Base-by-base conservation (phyloP, 768 basidiomycete genomes). In the Lactarius hengduanensis region DNA sequence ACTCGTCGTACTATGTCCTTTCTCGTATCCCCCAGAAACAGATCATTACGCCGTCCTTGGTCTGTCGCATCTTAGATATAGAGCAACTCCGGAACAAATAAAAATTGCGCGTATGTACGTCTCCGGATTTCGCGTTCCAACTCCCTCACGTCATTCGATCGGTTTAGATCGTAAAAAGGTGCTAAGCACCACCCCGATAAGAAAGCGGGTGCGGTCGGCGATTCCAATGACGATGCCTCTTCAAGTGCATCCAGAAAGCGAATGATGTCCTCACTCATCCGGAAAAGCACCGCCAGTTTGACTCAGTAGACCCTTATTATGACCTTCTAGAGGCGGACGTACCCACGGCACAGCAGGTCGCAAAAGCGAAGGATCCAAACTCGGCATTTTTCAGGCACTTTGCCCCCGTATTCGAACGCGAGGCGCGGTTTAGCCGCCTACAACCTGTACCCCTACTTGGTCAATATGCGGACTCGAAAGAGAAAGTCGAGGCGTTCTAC, bases 221-320 rank as follows among this genome's bases (percentile, higher is more conserved):
- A 90, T 71, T 88, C 92, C 61, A 96, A 98, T 80, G 96, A 98
- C 77, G 96, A 99, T 73, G 89, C 88, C 0, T 99, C 83, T 99
- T 99, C 91, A 99, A 99, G 79, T 99, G 97, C 77, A 98, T 99
- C 71, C 89, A 92, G 80, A 99, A 99, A 78, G 96, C 96, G n/a
- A 86, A 91, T 78, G 97, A 99, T 72, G 89, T 94, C 50, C 88
- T 99, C 64, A 89, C 88, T 55, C 84, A 96, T 78, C 74, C 86
- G 26, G 94, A 98, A 74, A 88, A 88, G 73, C 87, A 94, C 64
- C 88, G 92, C 57, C 95, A 98, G 76, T 99, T 96, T 79, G 97
- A 99, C 78, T 96, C 94, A 2, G 93, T 97, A 62, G 96, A 99
- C 78, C 91, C 90, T 41, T 76, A 82, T 63, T 89, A 87, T 74